phyloP scores from a whole-genome alignment of 345 rosid genomes.

The Rhizophora mangle region DNA sequence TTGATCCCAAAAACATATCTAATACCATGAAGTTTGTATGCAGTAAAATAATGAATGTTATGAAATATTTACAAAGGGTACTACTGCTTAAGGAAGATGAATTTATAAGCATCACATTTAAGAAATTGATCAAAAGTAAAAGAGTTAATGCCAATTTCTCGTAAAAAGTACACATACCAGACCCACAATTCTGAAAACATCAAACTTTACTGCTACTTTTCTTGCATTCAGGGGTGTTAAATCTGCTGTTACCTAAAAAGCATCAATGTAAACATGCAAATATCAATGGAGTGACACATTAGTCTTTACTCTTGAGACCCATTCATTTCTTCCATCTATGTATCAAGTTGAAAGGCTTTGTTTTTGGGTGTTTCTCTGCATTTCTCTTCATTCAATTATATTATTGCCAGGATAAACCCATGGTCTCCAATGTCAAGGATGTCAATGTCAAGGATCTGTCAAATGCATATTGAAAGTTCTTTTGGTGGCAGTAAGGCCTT shows the following conservation, averaged over 20 bases:
- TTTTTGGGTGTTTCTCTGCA: background rate
- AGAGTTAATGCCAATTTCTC: background rate
- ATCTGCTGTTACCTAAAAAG: conserved; percentile 76
- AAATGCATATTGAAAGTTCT: background rate
- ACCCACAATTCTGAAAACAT: conserved; percentile 67
- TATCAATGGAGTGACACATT: background rate
- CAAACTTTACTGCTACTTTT: conserved; percentile 84
- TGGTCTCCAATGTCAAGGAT: background rate
- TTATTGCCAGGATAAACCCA: background rate
- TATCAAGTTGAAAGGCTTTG: no score
- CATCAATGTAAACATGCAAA: conserved; percentile 6
- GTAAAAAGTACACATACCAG: conserved; percentile 45
- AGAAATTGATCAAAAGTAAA: background rate
- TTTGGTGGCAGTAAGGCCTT: background rate
- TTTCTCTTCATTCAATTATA: background rate
- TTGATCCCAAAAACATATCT: no score
- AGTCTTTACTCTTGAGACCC: background rate
- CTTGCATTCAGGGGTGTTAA: conserved; percentile 65
- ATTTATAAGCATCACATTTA: background rate
- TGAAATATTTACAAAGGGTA: background rate
- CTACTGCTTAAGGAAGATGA: background rate
- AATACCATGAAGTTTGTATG: background rate
- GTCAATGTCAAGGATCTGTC: no score
- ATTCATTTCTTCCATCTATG: background rate
- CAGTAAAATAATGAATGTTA: background rate